phyloP scores from a whole-genome alignment of 805 yeast species.

The Scheffersomyces lignosus region DNA sequence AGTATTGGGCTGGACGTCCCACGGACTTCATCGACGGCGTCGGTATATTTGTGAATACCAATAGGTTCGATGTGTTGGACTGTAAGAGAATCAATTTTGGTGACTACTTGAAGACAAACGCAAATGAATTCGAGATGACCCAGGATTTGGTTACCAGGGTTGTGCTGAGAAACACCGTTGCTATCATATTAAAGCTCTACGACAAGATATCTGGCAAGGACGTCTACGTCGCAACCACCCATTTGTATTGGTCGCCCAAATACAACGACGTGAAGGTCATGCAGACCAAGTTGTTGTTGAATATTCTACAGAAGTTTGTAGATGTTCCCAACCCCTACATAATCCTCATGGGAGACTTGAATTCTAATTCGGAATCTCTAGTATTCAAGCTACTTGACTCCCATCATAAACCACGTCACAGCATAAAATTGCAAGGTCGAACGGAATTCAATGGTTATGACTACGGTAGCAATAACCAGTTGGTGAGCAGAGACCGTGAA shows the following conservation, averaged over 20 bases:
- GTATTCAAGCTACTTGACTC: slow-evolving; percentile 44
- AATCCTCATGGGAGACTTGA: slow-evolving; percentile 57
- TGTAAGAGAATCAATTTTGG: slow-evolving; percentile 32
- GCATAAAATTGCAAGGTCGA: not conserved
- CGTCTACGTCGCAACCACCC: slow-evolving; percentile 57
- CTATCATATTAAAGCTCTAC: slow-evolving; percentile 47
- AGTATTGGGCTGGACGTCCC: slow-evolving; percentile 47
- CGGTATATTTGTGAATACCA: slow-evolving; percentile 50
- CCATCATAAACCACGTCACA: not conserved
- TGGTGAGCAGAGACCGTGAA: not conserved
- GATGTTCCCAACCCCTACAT: slow-evolving; percentile 22
- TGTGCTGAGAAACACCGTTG: slow-evolving; percentile 55
- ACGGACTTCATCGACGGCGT: slow-evolving; percentile 59
- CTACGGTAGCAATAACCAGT: not conserved
- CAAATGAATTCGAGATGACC: slow-evolving; percentile 29
- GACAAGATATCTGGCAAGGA: slow-evolving; percentile 42
- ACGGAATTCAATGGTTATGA: not conserved
- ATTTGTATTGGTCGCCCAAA: slow-evolving; percentile 55
- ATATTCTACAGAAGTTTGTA: slow-evolving; percentile 11
- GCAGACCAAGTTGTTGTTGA: slow-evolving; percentile 46
- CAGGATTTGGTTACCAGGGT: slow-evolving; percentile 35
- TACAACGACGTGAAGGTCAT: slow-evolving; percentile 54
- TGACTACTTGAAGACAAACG: slow-evolving; percentile 21
- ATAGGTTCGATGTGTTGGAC: slow-evolving; percentile 44
- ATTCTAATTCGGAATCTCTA: slow-evolving; percentile 50